Conservation (phyloP, 345 rosid species). For the Hibiscus syriacus region DNA sequence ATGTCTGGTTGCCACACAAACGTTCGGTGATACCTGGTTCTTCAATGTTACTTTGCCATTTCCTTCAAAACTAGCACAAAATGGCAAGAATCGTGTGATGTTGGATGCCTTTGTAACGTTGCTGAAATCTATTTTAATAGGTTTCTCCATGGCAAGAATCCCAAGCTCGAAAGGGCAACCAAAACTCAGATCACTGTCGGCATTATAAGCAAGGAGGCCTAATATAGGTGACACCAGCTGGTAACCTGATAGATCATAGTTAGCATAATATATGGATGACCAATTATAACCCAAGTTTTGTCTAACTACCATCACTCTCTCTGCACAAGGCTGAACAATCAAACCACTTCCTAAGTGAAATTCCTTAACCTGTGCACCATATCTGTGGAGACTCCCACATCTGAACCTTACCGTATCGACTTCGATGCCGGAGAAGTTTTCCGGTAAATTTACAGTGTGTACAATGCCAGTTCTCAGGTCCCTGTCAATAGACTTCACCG, state of each 20-base stretch:
- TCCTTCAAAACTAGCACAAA: slow-evolving; percentile 64
- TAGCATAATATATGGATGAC: slow-evolving; percentile 65
- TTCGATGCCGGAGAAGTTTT: slow-evolving; percentile 64
- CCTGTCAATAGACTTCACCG: slow-evolving; percentile 43
- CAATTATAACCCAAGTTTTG: slow-evolving; percentile 64
- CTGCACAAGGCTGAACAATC: slow-evolving; percentile 64
- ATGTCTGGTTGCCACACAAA: slow-evolving; percentile 48
- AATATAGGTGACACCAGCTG: slow-evolving; percentile 66
- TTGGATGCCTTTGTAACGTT: slow-evolving; percentile 21
- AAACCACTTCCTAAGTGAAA: slow-evolving; percentile 56
- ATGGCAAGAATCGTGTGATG: slow-evolving; percentile 29
- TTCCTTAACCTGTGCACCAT: slow-evolving; percentile 70
- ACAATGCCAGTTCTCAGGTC: slow-evolving; percentile 49
- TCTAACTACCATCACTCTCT: slow-evolving; percentile 68
- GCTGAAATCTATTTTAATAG: slow-evolving; percentile 56
- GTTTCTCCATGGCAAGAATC: slow-evolving; percentile 37
- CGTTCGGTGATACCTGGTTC: slow-evolving; percentile 34
- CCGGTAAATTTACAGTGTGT: slow-evolving; percentile 51
- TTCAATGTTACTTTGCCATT: slow-evolving; percentile 51
- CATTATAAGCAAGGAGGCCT: slow-evolving; percentile 77
- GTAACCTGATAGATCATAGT: slow-evolving; percentile 79
- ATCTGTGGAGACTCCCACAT: slow-evolving; percentile 78
- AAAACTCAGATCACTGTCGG: slow-evolving; percentile 25
- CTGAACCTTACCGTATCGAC: slow-evolving; percentile 59
- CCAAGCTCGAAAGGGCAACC: slow-evolving; percentile 53